Percentiles rank a stretch among this genome's conserved stretches.
Evolutionary conservation across 257 asterid species (phyloP).

Genomic region (Mitragyna speciosa): DNA sequence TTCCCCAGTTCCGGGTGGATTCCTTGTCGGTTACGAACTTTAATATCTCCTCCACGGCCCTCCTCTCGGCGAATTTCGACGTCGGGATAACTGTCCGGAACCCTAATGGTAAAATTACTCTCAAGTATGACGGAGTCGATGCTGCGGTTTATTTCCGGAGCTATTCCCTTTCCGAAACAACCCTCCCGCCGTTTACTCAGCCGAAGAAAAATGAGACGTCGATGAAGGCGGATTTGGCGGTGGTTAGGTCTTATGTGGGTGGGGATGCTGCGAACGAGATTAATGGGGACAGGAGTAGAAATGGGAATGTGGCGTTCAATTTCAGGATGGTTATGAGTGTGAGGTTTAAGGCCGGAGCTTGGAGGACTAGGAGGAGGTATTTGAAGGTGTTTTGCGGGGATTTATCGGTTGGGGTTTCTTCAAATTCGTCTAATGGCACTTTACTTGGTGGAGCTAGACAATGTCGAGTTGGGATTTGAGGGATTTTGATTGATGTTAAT

Average conservation of each 20-base stretch:
- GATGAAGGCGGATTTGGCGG: conserved; percentile 57
- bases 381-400: conserved; percentile 75
- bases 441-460: conserved; percentile 57
- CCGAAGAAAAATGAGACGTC: conserved; percentile 55
- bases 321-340: conserved; percentile 64
- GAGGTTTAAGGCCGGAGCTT: conserved; percentile 68
- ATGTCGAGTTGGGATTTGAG: conserved; percentile 77
- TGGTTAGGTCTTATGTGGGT: conserved; percentile 49
- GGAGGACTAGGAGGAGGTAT: conserved; percentile 70
- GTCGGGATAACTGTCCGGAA: conserved; percentile 61
- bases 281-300: conserved; percentile 37
- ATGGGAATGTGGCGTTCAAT: conserved; percentile 47
- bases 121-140: conserved; percentile 50
- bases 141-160: conserved; percentile 40
- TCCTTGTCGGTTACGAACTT: conserved; percentile 56
- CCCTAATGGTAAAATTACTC: conserved; percentile 71
- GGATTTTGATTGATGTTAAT: background rate
- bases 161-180: conserved; percentile 43
- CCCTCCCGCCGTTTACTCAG: conserved; percentile 66
- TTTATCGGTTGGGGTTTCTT: conserved; percentile 44
- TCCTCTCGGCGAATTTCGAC: conserved; percentile 54
- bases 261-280: conserved; percentile 44
- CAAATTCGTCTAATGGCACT: conserved; percentile 43
- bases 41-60: conserved; percentile 33
- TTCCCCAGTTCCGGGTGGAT: conserved; percentile 78